These are phyloP conservation scores for Holtermanniella nyarrowii DNA, from an alignment of 768 basidiomycete genomes.

Conservation along the genomic window DNA sequence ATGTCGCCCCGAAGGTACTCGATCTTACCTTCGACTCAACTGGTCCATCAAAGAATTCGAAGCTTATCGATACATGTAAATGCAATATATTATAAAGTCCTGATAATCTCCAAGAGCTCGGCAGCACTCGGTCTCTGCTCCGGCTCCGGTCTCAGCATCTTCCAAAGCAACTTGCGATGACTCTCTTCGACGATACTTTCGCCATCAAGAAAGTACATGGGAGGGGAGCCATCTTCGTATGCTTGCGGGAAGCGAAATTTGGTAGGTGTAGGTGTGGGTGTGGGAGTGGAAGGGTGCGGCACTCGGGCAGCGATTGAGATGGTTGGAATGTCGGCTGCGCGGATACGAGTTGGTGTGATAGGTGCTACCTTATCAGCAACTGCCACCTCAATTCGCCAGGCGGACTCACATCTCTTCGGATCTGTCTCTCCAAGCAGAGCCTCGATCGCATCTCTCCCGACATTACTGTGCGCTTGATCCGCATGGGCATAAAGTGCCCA, in stretches of 20 bases:
- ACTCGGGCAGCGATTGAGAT: neutral
- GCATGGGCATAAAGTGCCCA: slow-evolving; percentile 18
- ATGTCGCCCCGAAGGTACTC: no score
- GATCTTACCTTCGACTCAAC: no score
- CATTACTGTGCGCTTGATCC: neutral
- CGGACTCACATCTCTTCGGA: slow-evolving; percentile 8
- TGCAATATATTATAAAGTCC: no score
- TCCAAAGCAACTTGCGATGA: slow-evolving; percentile 12
- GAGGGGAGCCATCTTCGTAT: slow-evolving; percentile 19
- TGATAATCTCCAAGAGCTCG: slow-evolving; percentile 2
- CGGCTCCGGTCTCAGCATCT: slow-evolving; percentile 18
- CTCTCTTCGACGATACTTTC: slow-evolving; percentile 11
- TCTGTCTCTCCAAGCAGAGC: neutral
- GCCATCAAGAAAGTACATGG: slow-evolving; percentile 25
- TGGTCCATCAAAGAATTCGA: no score
- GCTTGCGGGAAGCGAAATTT: slow-evolving; percentile 2
- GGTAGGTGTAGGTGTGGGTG: neutral
- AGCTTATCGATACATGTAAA: no score
- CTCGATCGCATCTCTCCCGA: neutral
- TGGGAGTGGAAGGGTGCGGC: neutral
- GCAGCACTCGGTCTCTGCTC: slow-evolving; percentile 16
- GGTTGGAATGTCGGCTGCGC: neutral
- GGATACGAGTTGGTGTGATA: neutral
- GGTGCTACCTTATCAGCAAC: neutral
- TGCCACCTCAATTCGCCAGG: slow-evolving; percentile 9